Evolutionary conservation across 306 rosid species (phyloP).

Genomic region (Medicago lupulina): DNA sequence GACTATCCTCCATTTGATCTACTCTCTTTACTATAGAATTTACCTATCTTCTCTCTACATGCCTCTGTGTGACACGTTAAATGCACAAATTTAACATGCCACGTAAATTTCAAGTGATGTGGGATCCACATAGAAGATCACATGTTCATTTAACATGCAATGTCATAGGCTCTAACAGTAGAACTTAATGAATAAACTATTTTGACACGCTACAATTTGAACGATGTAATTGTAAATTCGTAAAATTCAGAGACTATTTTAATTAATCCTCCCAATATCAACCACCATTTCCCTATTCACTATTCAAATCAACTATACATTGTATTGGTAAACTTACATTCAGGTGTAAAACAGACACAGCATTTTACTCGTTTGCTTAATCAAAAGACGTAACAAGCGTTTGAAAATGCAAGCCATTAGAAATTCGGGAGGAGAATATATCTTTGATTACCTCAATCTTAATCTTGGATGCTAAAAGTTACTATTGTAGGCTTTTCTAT

Average conservation of each 20-base stretch:
- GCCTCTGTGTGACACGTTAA: background rate
- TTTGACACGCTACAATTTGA: background rate
- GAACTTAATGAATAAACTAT: background rate
- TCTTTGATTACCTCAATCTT: background rate
- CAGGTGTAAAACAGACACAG: slow-evolving; percentile 1
- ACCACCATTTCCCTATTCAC: background rate
- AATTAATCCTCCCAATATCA: background rate
- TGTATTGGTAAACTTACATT: background rate
- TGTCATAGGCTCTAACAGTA: background rate
- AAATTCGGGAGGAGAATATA: background rate
- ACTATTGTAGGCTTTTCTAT: background rate
- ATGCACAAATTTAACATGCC: background rate
- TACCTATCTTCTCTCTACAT: no score
- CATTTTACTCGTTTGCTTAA: background rate
- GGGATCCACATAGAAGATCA: background rate
- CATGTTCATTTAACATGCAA: background rate
- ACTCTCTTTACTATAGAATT: no score
- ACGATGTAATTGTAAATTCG: no score
- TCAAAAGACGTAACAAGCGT: background rate
- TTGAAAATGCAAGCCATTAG: slow-evolving; percentile 3
- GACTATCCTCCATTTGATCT: no score
- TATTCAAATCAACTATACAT: background rate
- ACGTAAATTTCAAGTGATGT: background rate
- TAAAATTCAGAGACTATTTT: background rate
- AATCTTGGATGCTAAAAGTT: slow-evolving; percentile 4